phyloP scores from a whole-genome alignment of 1,139 yeast species.

The Yamadazyma epiphylla region DNA sequence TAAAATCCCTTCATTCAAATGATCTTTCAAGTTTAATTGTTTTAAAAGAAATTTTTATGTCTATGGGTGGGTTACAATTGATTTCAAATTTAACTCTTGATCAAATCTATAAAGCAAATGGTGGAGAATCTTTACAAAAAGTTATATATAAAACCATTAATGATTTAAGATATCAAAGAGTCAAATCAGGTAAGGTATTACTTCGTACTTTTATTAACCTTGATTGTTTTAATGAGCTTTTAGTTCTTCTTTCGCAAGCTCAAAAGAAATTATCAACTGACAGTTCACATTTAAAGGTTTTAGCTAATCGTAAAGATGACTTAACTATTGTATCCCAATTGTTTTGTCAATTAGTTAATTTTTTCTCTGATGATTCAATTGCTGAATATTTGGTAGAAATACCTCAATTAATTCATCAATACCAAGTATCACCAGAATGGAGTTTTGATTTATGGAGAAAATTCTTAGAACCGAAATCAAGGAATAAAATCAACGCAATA shows the following conservation, averaged over 20 bases:
- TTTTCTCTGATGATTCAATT: conserved; percentile 30
- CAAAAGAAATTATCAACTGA: conserved; percentile 39
- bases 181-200: conserved; percentile 50
- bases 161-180: conserved; percentile 49
- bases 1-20: conserved; percentile 62
- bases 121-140: conserved; percentile 57
- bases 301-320: conserved; percentile 73
- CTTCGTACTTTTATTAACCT: conserved; percentile 44
- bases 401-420: conserved; percentile 38
- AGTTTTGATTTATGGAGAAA: conserved; percentile 80
- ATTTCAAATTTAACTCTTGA: conserved; percentile 58
- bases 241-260: conserved; percentile 58
- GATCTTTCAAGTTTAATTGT: conserved; percentile 67
- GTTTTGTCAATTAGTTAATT: conserved; percentile 55
- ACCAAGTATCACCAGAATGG: conserved; percentile 60
- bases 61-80: conserved; percentile 82
- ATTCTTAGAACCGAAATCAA: conserved; percentile 27
- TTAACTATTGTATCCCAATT: conserved; percentile 61
- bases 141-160: conserved; percentile 60
- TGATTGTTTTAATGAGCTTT: conserved; percentile 56
- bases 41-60: conserved; percentile 61
- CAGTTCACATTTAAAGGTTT: conserved; percentile 60
- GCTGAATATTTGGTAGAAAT: conserved; percentile 34
- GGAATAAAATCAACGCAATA: neutral
- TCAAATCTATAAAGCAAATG: conserved; percentile 66